Base-by-base conservation (phyloP, 2,329 filamentous ascomycete species). In the Claviceps capensis region DNA sequence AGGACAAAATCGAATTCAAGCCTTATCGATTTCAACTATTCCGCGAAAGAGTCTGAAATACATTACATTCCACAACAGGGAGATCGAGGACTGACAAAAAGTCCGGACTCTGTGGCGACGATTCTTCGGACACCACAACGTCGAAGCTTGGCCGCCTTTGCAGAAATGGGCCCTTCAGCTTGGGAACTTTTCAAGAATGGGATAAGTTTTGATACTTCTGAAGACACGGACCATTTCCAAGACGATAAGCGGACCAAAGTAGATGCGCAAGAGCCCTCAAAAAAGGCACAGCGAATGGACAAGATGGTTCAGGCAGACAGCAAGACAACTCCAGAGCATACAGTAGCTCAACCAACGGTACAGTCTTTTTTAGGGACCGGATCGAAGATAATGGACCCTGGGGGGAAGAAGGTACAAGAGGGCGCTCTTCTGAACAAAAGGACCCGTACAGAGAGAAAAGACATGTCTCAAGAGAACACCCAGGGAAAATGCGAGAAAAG, bases 51-150 rank as follows among this genome's bases (percentile, higher is more conserved):
- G 9, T 9, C 22, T 30, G 51, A 6, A 38, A 8, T 22, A 13
- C 6, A 37, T 17, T 5, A 34, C 38, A 38, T 13, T 34, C 7
- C 38, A 37, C 5, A 30, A 9, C 40, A 19, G 16, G 41, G 14
- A 22, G 16, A 48, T 14, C 5, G 40, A 44, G 30, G 9, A 13
- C 47, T 30, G 16, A n/a, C 30, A 36, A 42, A 46, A 11, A 51
- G 45, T 6, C 58, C 59, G 1, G 55, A 58, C 26, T 72, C 71
- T 5, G 62, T 64, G 9, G 61, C 61, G 11, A 74, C 72, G 1
- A 60, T 73, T 11, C 58, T 74, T 11, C 65, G 63, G 44, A 69
- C 65, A 3, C 62, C 65, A 11, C 58, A 60, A 37, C 55, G 59
- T 38, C 60, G 55, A 22, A 62, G 60, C 43, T 49, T 59, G 40